Evolutionary conservation across 2,329 filamentous ascomycete genomes (phyloP).

Genomic region (Ophiostoma piceae): DNA sequence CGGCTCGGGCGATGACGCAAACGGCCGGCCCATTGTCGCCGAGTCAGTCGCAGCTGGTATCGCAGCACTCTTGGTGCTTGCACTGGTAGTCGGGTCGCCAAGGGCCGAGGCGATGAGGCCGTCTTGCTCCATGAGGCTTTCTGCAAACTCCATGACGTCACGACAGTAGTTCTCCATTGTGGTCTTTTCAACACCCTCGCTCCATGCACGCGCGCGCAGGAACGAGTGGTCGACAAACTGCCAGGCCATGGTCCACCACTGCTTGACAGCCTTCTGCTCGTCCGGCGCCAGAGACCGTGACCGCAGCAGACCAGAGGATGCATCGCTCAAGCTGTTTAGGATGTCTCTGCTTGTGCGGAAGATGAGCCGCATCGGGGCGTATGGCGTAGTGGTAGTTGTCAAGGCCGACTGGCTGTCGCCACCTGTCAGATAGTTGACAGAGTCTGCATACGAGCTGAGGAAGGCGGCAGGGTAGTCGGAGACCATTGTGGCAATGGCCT

Average conservation of each 20-base stretch:
- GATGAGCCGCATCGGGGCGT: conserved; percentile 53
- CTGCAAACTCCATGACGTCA: conserved; percentile 90
- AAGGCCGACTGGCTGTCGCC: conserved; percentile 20
- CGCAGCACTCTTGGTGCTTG: conserved; percentile 23
- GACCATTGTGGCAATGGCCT: conserved; percentile 46
- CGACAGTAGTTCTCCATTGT: conserved; percentile 90
- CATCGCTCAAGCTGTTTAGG: conserved; percentile 52
- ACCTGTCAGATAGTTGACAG: conserved; percentile 40
- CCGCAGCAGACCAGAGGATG: conserved; percentile 51
- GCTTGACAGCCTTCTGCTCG: conserved; percentile 62
- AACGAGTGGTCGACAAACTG: conserved; percentile 74
- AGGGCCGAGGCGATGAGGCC: conserved; percentile 72
- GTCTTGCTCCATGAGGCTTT: conserved; percentile 78
- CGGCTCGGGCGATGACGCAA: neutral
- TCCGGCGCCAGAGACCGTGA: conserved; percentile 51
- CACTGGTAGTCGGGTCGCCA: conserved; percentile 26
- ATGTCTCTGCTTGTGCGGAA: conserved; percentile 55
- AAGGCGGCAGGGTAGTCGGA: conserved; percentile 42
- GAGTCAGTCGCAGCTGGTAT: neutral
- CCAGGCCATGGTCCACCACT: conserved; percentile 85
- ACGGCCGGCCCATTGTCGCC: neutral
- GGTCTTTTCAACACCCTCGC: conserved; percentile 60
- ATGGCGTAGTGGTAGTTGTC: conserved; percentile 40
- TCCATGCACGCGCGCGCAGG: conserved; percentile 77
- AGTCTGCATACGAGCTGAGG: conserved; percentile 42